Percentiles rank a stretch among this genome's conserved stretches.
Evolutionary conservation across 2,329 filamentous ascomycete genomes (phyloP).

Genomic region (Hirsutella minnesotensis): DNA sequence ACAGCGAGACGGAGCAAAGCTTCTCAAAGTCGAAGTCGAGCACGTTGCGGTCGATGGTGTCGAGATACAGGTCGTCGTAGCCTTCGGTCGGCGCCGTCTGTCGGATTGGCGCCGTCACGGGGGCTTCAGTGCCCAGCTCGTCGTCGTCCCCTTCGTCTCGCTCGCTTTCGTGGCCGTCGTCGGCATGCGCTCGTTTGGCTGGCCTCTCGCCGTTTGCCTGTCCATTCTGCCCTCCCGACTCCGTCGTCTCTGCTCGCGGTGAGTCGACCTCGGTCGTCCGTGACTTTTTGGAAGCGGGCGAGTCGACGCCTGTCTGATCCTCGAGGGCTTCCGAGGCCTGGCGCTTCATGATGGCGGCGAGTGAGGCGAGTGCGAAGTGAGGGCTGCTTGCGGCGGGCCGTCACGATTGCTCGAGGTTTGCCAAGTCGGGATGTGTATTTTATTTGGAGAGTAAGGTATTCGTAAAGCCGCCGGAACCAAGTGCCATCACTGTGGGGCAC

Average conservation of each 20-base stretch:
- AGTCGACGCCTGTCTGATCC: constrained; percentile 39
- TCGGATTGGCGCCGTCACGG: constrained; percentile 38
- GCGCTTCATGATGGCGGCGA: constrained; percentile 33
- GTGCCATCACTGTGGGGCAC: not conserved
- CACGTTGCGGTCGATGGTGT: constrained; percentile 86
- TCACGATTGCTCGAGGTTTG: not conserved
- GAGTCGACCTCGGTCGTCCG: constrained; percentile 35
- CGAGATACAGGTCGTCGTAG: constrained; percentile 92
- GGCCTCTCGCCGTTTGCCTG: constrained; percentile 9
- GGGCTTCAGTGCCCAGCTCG: constrained; percentile 26
- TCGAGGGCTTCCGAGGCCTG: constrained; percentile 49
- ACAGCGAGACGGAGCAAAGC: constrained; percentile 87
- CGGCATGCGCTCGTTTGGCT: constrained; percentile 6
- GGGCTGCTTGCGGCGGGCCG: not conserved
- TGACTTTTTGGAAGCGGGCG: constrained; percentile 48
- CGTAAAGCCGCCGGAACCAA: too few relatives aligned
- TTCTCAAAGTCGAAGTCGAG: constrained; percentile 99
- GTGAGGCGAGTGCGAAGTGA: not conserved
- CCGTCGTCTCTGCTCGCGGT: constrained; percentile 7
- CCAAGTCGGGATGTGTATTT: too few relatives aligned
- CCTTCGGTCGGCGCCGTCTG: constrained; percentile 74
- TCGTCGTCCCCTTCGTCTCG: constrained; percentile 22
- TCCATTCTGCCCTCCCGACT: not conserved
- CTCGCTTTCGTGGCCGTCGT: constrained; percentile 9
- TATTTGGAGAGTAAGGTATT: too few relatives aligned